Base-by-base conservation (phyloP, 225 moss, liverwort and hornwort genomes). In the Asterella californica region DNA sequence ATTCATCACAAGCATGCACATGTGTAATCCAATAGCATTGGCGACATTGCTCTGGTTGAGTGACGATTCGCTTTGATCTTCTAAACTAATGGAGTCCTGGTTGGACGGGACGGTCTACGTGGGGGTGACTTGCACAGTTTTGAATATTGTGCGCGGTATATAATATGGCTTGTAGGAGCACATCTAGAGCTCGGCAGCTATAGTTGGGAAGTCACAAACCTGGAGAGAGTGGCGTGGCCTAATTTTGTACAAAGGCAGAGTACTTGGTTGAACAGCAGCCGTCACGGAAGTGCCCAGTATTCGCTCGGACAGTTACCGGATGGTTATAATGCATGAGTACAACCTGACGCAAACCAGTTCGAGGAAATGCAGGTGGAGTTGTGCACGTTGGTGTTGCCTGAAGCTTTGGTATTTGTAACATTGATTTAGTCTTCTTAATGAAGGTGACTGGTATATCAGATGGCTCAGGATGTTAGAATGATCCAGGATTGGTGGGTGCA, bases 1-100 rank as follows among this genome's bases (percentile, higher is more conserved):
- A 96, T 55, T 94, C 96, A 45, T 87, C 96, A 68, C 94, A 94
- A 84, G 81, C 94, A 46, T 96, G 96, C 90, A 90, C 94, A 49
- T 96, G 96, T 82, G 90, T 90, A 74, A 92, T 96, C 81, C 96
- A 94, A 90, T 96, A 82, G 76, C 77, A 62, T 38, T 60, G 54
- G 74, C 54, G 60, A 54, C 33, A 74, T 54, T 45, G 62, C 46
- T 61, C 76, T 70, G 48, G 70, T 42, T 7, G 15, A 69, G 80
- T 70, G 36, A 50, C 80, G 69, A 81, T 80, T 83, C 80, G 72
- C 67, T 24, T 68, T 46, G 69, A 70, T 74, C 36, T 74, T 65
- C 49, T 64, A 73, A 62, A 67, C 32, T 57, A 52, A 65, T 74
- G 80, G 38, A 64, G 38, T 69, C 75, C 64, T 70, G 75, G 70